Conservation (phyloP, 768 basidiomycete species). For the Glaciozyma antarctica region DNA sequence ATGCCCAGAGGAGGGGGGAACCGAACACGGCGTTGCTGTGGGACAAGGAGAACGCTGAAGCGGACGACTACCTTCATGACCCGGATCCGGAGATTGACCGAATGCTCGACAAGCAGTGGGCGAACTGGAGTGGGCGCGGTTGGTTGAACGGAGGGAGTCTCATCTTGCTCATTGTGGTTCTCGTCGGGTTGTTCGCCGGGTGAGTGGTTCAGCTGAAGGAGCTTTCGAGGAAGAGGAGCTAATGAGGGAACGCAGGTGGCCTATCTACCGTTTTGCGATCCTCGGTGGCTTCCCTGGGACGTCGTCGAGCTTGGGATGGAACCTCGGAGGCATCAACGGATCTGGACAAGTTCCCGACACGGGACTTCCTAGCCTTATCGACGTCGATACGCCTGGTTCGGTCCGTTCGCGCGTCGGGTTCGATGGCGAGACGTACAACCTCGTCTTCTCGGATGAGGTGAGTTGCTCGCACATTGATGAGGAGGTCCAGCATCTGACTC, state of each 20-base stretch:
- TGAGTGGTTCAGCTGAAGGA: slow-evolving; percentile 47
- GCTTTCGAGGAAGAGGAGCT: too few species aligned
- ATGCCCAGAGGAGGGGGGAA: neutral
- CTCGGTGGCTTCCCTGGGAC: neutral
- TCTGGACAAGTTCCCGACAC: slow-evolving; percentile 75
- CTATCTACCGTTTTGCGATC: slow-evolving; percentile 44
- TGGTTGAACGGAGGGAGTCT: slow-evolving; percentile 68
- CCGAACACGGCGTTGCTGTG: slow-evolving; percentile 23
- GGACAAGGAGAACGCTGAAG: slow-evolving; percentile 32
- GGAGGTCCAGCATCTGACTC: too few species aligned
- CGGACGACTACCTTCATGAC: slow-evolving; percentile 34
- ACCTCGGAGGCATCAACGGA: slow-evolving; percentile 76
- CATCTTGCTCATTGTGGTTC: slow-evolving; percentile 56
- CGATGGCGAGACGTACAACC: slow-evolving; percentile 67
- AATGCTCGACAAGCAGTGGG: slow-evolving; percentile 45
- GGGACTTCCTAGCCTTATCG: slow-evolving; percentile 60
- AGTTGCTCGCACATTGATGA: neutral
- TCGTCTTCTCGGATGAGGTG: slow-evolving; percentile 75
- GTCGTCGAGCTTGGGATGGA: slow-evolving; percentile 44
- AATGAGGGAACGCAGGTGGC: slow-evolving; percentile 48
- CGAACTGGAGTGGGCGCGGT: slow-evolving; percentile 69
- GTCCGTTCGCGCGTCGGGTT: slow-evolving; percentile 39
- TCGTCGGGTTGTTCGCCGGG: slow-evolving; percentile 76
- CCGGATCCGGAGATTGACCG: slow-evolving; percentile 44
- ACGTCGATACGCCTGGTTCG: slow-evolving; percentile 57